A percentile compares a stretch with the other conserved stretches of the same genome.
Evolutionary conservation across 2,329 filamentous ascomycete genomes (phyloP).

Genomic region (Trichoderma sp.): DNA sequence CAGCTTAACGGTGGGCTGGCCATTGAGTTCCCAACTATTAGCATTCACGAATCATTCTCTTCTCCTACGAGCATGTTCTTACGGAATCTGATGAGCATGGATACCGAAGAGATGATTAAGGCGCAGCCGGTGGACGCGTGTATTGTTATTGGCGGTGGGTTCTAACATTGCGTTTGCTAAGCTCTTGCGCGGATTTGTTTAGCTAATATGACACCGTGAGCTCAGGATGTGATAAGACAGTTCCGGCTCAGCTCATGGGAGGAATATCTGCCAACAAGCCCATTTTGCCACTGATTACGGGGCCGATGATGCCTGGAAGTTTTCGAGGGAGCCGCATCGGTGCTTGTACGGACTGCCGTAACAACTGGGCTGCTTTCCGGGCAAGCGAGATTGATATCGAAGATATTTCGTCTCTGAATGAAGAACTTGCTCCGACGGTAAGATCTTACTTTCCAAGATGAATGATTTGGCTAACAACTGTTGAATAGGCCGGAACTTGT

Average conservation of each 20-base stretch:
- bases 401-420: conserved; percentile 67
- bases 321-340: conserved; percentile 62
- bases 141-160: conserved; percentile 61
- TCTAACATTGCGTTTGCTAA: accelerated
- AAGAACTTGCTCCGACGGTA: conserved; percentile 69
- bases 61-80: conserved; percentile 72
- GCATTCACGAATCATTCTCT: conserved; percentile 66
- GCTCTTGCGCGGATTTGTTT: neutral
- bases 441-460: conserved; percentile 21
- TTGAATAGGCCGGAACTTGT: conserved; percentile 64
- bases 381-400: conserved; percentile 67
- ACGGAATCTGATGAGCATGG: conserved; percentile 74
- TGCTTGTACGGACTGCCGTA: conserved; percentile 72
- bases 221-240: conserved; percentile 71
- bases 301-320: conserved; percentile 72
- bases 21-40: conserved; percentile 72
- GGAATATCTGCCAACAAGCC: conserved; percentile 72
- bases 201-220: neutral
- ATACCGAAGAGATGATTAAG: conserved; percentile 73
- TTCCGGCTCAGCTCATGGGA: conserved; percentile 72
- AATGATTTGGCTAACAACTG: neutral
- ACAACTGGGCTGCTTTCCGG: conserved; percentile 68
- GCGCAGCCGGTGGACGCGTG: conserved; percentile 69
- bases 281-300: conserved; percentile 64
- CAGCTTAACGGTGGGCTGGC: conserved; percentile 65